Conservation (phyloP, 495 filamentous ascomycete genomes). For the Neurospora sp. region DNA sequence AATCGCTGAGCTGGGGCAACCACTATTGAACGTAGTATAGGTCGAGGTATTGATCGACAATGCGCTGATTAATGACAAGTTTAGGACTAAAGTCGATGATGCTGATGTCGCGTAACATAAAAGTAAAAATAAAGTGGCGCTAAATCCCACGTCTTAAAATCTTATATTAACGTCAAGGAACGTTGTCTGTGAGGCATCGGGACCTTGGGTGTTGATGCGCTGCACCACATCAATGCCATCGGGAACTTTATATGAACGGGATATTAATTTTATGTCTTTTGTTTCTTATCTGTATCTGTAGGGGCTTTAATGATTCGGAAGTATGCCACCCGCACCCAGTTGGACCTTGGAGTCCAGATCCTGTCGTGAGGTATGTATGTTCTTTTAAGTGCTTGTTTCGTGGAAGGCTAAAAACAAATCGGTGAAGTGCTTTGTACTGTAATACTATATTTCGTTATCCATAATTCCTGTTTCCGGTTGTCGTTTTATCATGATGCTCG, state of each 20-base stretch:
- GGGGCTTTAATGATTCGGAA: too few relatives aligned
- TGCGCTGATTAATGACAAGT: background rate
- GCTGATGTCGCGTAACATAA: background rate
- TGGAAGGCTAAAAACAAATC: too few relatives aligned
- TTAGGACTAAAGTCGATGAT: background rate
- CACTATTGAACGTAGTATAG: background rate
- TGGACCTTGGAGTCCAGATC: too few relatives aligned
- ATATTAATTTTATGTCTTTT: too few relatives aligned
- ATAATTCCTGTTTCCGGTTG: background rate
- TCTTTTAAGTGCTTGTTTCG: too few relatives aligned
- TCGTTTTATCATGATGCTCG: background rate
- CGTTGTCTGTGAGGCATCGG: background rate
- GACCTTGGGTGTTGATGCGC: background rate
- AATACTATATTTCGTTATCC: background rate
- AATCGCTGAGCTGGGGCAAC: background rate
- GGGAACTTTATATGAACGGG: background rate
- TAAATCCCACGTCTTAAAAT: background rate
- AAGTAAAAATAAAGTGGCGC: background rate
- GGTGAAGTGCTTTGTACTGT: background rate
- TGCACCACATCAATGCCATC: background rate
- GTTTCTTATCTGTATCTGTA: too few relatives aligned
- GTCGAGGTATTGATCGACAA: background rate
- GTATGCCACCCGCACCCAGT: too few relatives aligned
- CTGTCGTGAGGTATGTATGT: too few relatives aligned
- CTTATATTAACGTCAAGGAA: background rate